phyloP scores from a whole-genome alignment of 2,329 filamentous ascomycete genomes.

The Passalora sequoiae region DNA sequence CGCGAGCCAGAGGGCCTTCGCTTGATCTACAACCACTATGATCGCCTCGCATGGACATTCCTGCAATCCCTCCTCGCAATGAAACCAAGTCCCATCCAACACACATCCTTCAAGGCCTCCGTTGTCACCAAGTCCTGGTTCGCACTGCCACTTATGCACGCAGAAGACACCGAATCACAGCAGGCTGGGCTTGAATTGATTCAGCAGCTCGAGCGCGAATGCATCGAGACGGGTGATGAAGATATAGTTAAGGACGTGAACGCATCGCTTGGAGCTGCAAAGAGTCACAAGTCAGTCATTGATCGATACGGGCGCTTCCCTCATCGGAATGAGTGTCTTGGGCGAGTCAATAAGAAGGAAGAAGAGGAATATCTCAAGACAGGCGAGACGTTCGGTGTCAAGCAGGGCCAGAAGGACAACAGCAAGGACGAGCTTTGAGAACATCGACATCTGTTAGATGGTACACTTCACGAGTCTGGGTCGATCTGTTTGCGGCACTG shows the following conservation, averaged over 20 bases:
- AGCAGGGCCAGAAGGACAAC: constrained; percentile 19
- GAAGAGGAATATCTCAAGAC: constrained; percentile 49
- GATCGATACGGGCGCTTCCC: constrained; percentile 55
- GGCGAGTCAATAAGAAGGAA: constrained; percentile 46
- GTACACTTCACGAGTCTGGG: no score
- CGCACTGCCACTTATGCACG: constrained; percentile 57
- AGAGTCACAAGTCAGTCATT: constrained; percentile 49
- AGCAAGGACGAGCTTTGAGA: neutral
- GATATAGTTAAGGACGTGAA: constrained; percentile 30
- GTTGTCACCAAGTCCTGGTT: constrained; percentile 51
- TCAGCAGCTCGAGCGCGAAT: constrained; percentile 9
- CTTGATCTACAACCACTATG: constrained; percentile 52
- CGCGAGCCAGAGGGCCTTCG: constrained; percentile 43
- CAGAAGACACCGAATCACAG: constrained; percentile 48
- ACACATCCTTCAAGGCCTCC: constrained; percentile 9
- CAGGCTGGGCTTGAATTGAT: constrained; percentile 35
- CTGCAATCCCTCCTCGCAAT: constrained; percentile 20
- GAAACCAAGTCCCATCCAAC: constrained; percentile 9
- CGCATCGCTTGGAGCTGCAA: constrained; percentile 37
- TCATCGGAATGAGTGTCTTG: constrained; percentile 51
- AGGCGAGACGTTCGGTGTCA: constrained; percentile 40
- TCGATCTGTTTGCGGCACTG: no score
- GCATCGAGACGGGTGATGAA: constrained; percentile 33
- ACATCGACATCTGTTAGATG: neutral
- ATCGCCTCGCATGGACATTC: constrained; percentile 46